phyloP scores from a whole-genome alignment of 2,329 filamentous ascomycete genomes.

The Pestalotiopsis sp. region DNA sequence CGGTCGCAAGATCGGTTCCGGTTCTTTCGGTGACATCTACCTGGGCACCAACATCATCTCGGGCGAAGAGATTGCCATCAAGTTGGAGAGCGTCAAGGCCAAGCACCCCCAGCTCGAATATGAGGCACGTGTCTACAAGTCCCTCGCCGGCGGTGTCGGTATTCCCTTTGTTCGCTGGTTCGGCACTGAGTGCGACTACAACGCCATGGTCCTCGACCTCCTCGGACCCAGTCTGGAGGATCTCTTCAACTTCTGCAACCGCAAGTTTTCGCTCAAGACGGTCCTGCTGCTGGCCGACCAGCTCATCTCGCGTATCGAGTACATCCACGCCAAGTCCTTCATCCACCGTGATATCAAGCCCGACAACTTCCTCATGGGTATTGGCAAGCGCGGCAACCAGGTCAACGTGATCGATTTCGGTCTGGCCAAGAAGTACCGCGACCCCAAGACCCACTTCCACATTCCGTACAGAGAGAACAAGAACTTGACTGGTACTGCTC shows the following conservation, averaged over 20 bases:
- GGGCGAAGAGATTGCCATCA: conserved; percentile 98
- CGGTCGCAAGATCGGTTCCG: conserved; percentile 97
- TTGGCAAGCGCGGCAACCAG: conserved; percentile 98
- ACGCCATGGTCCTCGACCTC: conserved; percentile 98
- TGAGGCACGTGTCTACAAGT: conserved; percentile 91
- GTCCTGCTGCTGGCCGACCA: conserved; percentile 95
- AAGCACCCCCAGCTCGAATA: conserved; percentile 99
- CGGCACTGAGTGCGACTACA: conserved; percentile 99
- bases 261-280: conserved; percentile 98
- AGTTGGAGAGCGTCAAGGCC: conserved; percentile 98
- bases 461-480: conserved; percentile 99
- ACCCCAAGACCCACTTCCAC: conserved; percentile 99
- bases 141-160: conserved; percentile 91
- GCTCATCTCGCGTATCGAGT: conserved; percentile 98
- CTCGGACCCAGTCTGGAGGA: conserved; percentile 95
- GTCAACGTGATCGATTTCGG: conserved; percentile 99
- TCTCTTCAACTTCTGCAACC: conserved; percentile 99
- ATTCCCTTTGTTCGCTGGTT: conserved; percentile 99
- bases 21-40: conserved; percentile 98
- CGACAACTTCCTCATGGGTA: conserved; percentile 99
- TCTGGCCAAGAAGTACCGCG: conserved; percentile 98
- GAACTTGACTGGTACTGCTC: conserved; percentile 98
- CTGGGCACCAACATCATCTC: conserved; percentile 99
- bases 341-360: conserved; percentile 99
- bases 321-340: conserved; percentile 99